Percentiles rank a stretch among this genome's conserved stretches.
Conservation (phyloP, 2,329 filamentous ascomycete genomes). For the Sarocladium kiliense region DNA sequence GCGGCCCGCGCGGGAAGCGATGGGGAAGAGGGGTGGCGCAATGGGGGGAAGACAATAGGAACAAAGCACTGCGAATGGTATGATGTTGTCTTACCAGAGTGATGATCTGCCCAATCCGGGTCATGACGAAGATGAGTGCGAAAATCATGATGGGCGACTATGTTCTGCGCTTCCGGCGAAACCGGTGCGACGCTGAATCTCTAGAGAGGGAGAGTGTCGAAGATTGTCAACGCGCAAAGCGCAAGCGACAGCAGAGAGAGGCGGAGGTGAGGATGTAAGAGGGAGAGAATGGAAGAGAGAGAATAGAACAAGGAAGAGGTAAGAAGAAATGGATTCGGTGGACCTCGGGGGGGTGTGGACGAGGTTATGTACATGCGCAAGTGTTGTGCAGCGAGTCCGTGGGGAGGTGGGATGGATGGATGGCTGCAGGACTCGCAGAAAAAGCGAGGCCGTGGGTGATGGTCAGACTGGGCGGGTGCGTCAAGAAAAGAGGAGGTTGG, state of each 20-base stretch:
- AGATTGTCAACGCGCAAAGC: not conserved
- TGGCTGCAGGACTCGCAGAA: not conserved
- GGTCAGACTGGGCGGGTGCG: constrained; percentile 1
- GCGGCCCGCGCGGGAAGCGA: not conserved
- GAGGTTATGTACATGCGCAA: not conserved
- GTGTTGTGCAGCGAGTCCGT: not conserved
- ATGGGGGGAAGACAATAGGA: not conserved
- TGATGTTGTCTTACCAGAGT: constrained; percentile 47
- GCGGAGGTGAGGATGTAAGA: not conserved
- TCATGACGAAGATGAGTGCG: constrained; percentile 58
- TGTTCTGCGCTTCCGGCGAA: not conserved
- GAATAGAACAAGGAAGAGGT: not conserved
- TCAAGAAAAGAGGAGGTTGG: constrained; percentile 2
- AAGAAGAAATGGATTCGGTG: not conserved
- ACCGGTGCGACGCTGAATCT: not conserved
- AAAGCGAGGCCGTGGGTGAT: constrained; percentile 3
- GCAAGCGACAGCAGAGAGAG: not conserved
- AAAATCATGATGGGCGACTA: constrained; percentile 50
- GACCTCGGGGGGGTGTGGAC: not conserved
- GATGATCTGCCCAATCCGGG: constrained; percentile 57
- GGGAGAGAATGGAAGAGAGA: not conserved
- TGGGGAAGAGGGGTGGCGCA: not conserved
- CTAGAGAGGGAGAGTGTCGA: not conserved
- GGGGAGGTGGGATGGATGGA: not conserved
- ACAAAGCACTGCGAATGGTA: not conserved